Evolutionary conservation across 192 early-diverging fungal genomes (phyloP).

Genomic region (Backusella mclennaniae): DNA sequence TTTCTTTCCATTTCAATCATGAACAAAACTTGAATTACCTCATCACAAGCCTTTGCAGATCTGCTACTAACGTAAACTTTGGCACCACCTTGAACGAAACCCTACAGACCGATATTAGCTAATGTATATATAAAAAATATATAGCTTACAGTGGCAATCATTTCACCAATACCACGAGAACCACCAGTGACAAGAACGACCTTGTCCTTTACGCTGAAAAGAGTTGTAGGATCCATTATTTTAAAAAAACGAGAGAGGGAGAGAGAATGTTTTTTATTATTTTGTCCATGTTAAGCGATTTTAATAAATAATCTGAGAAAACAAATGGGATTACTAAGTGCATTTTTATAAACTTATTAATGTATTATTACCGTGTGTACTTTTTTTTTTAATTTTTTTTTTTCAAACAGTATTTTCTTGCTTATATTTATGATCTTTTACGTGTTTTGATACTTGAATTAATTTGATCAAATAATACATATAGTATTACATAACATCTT

Average conservation of each 20-base stretch:
- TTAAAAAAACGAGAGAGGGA: not conserved
- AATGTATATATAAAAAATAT: too few species aligned
- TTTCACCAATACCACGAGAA: conserved; percentile 57
- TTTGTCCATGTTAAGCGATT: not conserved
- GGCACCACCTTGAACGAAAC: conserved; percentile 85
- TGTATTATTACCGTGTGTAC: not conserved
- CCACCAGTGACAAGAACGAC: conserved; percentile 83
- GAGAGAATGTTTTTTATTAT: not conserved
- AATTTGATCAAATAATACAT: not conserved
- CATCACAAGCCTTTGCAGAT: conserved; percentile 57
- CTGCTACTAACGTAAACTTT: conserved; percentile 93
- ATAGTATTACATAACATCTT: not conserved
- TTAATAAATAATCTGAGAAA: not conserved
- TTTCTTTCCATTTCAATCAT: too few species aligned
- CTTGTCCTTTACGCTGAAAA: conserved; percentile 20
- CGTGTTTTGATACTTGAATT: not conserved
- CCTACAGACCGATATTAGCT: conserved; percentile 25
- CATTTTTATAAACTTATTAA: not conserved
- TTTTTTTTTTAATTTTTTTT: not conserved
- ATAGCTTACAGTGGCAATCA: conserved; percentile 48
- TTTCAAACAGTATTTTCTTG: not conserved
- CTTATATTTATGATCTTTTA: not conserved
- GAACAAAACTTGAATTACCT: conserved; percentile 28
- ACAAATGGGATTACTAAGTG: not conserved
- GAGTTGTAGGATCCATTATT: conserved; percentile 12